Evolutionary conservation across 441 rosid genomes (phyloP).

Genomic region (Jatropha multifida): DNA sequence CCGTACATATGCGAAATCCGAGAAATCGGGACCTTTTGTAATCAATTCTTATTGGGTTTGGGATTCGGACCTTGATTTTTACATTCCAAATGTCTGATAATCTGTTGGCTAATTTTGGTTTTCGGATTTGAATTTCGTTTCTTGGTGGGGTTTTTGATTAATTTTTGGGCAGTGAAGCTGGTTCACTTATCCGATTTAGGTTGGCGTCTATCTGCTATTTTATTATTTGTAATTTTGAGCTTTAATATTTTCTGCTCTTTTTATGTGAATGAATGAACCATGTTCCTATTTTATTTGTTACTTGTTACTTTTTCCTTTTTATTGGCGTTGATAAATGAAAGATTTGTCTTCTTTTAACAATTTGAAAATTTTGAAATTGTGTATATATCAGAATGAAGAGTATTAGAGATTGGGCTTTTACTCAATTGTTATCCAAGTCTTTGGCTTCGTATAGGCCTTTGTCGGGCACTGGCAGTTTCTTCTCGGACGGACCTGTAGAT

Average conservation of each 20-base stretch:
- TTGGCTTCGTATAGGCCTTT: conserved; percentile 56
- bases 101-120: not conserved
- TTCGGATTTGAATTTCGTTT: not conserved
- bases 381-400: conserved; percentile 64
- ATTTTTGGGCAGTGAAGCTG: not conserved
- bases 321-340: not conserved
- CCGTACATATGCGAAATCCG: not conserved
- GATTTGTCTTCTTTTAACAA: not conserved
- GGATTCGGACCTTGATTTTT: not conserved
- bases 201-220: not conserved
- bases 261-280: not conserved
- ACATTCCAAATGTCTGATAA: not conserved
- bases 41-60: not conserved
- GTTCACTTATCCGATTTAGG: not conserved
- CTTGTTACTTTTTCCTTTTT: not conserved
- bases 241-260: not conserved
- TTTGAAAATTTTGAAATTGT: not conserved
- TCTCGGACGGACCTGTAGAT: conserved; percentile 29
- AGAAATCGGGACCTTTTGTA: not conserved
- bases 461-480: conserved; percentile 47
- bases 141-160: conserved; percentile 1
- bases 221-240: not conserved
- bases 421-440: conserved; percentile 56
- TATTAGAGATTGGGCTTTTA: conserved; percentile 73
- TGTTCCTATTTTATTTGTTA: not conserved